Conservation (phyloP, 2,329 filamentous ascomycete species). For the Xylariaceae sp. region DNA sequence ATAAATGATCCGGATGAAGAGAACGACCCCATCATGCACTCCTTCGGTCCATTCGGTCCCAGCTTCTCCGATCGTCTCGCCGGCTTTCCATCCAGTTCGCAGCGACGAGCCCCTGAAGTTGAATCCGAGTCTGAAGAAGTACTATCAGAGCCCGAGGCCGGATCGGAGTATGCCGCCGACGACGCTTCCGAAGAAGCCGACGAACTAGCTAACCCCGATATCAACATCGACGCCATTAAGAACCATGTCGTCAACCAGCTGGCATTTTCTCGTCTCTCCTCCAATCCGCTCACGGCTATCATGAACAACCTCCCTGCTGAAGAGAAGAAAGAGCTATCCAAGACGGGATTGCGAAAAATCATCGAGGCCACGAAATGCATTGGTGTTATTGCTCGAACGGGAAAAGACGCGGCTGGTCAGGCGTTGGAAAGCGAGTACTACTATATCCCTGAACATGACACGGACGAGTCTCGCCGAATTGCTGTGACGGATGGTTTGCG, state of each 20-base stretch:
- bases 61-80: constrained; percentile 79
- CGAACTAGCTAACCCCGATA: constrained; percentile 27
- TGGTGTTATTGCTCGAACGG: constrained; percentile 81
- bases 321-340: constrained; percentile 54
- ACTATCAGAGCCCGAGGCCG: not conserved
- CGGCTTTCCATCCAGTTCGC: constrained; percentile 65
- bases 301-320: constrained; percentile 74
- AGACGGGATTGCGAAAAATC: constrained; percentile 60
- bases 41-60: constrained; percentile 83
- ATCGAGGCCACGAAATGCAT: constrained; percentile 73
- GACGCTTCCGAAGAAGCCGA: constrained; percentile 27
- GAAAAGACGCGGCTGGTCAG: constrained; percentile 95
- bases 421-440: constrained; percentile 94
- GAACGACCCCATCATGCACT: constrained; percentile 88
- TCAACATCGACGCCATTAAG: constrained; percentile 47
- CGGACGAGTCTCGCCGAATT: constrained; percentile 69
- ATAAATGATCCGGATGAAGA: constrained; percentile 77
- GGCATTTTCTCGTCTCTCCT: constrained; percentile 87
- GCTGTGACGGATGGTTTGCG: constrained; percentile 80
- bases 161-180: constrained; percentile 22
- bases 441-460: constrained; percentile 83
- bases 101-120: constrained; percentile 39
- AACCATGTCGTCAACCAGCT: constrained; percentile 95
- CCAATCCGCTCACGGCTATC: constrained; percentile 84
- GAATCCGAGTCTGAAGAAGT: constrained; percentile 15